Evolutionary conservation across 2,329 filamentous ascomycete species (phyloP).

Genomic region (Elsinoe fawcettii): DNA sequence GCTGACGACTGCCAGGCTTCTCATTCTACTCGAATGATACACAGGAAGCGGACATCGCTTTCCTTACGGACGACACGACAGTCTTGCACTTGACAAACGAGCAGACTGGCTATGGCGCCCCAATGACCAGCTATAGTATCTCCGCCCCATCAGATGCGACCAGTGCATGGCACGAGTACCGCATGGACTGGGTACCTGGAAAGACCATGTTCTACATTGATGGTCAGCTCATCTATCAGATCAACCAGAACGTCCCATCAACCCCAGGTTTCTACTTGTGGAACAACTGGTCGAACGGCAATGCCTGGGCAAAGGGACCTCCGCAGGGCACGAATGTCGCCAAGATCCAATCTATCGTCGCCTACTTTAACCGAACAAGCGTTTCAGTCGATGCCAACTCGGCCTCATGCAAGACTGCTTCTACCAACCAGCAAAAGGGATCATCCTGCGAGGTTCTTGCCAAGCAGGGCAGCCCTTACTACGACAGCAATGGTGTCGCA

Average conservation of each 20-base stretch:
- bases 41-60: conserved; percentile 71
- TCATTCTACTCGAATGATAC: conserved; percentile 78
- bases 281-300: conserved; percentile 65
- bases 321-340: conserved; percentile 56
- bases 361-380: conserved; percentile 60
- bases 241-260: conserved; percentile 42
- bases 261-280: conserved; percentile 59
- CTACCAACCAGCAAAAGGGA: not conserved
- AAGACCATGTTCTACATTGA: conserved; percentile 64
- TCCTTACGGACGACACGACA: conserved; percentile 15
- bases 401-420: conserved; percentile 4
- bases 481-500: conserved; percentile 11
- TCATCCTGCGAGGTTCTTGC: not conserved
- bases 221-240: conserved; percentile 50
- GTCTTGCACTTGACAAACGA: conserved; percentile 45
- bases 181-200: conserved; percentile 62
- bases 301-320: conserved; percentile 65
- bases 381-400: not conserved
- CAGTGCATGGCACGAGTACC: conserved; percentile 70
- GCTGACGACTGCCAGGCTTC: conserved; percentile 41
- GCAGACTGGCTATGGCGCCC: conserved; percentile 55
- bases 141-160: conserved; percentile 52
- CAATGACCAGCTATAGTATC: conserved; percentile 54
- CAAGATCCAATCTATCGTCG: conserved; percentile 62
- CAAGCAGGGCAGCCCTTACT: not conserved